Base-by-base conservation (phyloP, 305 asterid genomes). In the Fraxinus paxiana region DNA sequence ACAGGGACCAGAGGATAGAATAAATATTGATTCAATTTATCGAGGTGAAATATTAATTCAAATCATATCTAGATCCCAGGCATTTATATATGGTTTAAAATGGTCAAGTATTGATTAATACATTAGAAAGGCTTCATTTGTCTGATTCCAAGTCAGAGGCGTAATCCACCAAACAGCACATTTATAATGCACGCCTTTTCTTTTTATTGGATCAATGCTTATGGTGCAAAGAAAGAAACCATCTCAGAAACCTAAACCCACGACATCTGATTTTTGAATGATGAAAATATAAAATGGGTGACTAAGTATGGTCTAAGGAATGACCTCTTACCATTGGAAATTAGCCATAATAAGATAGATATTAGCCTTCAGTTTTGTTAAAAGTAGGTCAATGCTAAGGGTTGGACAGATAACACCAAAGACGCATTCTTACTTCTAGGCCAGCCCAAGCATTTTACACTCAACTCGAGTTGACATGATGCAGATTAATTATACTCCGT, bases 121-220 rank as follows among this genome's bases (percentile, higher is more conserved):
- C 72, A 65, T 65, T 26, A 65, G 72, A 65, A 65, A 65, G 72
- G 72, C 72, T 24, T 65, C 72, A 59, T 59, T 20, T 65, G 17
- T 65, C 72, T 65, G 34, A 63, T 24, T 63, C 13, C 6, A 17
- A 26, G 72, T 3, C 72, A 3, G 6, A 65, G 18, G 72, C 72
- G 26, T 24, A 26, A 26, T 65, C 72, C 18, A 26, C 35, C 35
- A 65, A 65, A 24, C n/a, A 26, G 17, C 17, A 10, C 72, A 65
- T 65, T 26, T 26, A 65, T 4, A 24, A 65, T 26, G n/a, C 72
- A 65, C 0, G n/a, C 28, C 35, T 9, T 63, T 26, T 63, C 17
- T 24, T 10, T 63, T 9, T 15, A 24, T 63, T 63, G 34, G 72
- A 63, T 63, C 35, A 24, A 63, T 63, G 15, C 34, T 26, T 63